Conservation (phyloP, 192 early-diverging fungal species). For the Backusella mclennaniae region DNA sequence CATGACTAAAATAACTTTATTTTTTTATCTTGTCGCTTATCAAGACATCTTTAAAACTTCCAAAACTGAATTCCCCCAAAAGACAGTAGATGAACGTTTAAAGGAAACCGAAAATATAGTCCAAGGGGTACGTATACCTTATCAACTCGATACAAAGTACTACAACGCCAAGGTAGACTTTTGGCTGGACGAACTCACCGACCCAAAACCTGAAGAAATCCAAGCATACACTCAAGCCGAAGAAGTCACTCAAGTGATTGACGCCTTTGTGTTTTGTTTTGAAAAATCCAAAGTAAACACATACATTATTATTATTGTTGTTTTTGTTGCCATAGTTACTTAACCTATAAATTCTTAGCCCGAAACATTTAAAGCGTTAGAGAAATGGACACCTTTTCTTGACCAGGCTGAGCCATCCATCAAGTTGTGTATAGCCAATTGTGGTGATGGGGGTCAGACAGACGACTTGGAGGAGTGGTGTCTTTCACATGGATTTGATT, state of each 20-base stretch:
- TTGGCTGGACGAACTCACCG: slow-evolving; percentile 59
- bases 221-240: slow-evolving; percentile 29
- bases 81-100: slow-evolving; percentile 6
- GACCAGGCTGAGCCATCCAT: slow-evolving; percentile 52
- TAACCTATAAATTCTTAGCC: slow-evolving; percentile 32
- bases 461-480: slow-evolving; percentile 56
- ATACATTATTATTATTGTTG: not conserved
- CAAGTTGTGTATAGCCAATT: slow-evolving; percentile 46
- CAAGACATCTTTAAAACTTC: slow-evolving; percentile 14
- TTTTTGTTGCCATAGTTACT: no score
- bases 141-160: slow-evolving; percentile 64
- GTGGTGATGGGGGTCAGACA: not conserved
- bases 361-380: slow-evolving; percentile 52
- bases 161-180: slow-evolving; percentile 62
- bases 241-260: slow-evolving; percentile 49
- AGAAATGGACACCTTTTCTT: slow-evolving; percentile 55
- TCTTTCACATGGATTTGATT: slow-evolving; percentile 61
- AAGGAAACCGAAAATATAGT: slow-evolving; percentile 22
- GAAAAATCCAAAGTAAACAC: slow-evolving; percentile 48
- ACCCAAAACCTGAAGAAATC: slow-evolving; percentile 5
- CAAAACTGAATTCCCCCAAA: slow-evolving; percentile 9
- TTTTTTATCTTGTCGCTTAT: not conserved
- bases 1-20: not conserved
- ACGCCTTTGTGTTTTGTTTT: slow-evolving; percentile 65
- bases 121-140: slow-evolving; percentile 47